These are phyloP conservation scores for Colletotrichum sp. DNA, from an alignment of 2,329 filamentous ascomycete species.

Conservation along the genomic window DNA sequence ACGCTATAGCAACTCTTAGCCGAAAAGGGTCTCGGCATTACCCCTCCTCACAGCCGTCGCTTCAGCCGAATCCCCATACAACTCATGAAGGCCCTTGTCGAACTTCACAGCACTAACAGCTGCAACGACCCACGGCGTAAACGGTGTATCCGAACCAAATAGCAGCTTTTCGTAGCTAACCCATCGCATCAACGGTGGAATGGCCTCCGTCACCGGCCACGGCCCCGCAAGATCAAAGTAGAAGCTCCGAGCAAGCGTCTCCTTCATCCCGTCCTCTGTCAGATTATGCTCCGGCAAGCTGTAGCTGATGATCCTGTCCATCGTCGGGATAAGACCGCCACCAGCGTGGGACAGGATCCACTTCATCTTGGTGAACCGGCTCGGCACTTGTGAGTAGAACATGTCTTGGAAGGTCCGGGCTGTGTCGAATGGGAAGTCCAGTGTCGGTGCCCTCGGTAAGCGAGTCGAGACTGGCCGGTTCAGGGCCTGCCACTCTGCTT, in stretches of 20 bases:
- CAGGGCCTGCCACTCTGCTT: neutral
- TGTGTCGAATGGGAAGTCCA: conserved; percentile 29
- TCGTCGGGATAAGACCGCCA: conserved; percentile 26
- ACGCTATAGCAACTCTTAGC: no score
- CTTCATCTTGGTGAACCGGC: conserved; percentile 24
- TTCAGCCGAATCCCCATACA: neutral
- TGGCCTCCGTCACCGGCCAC: conserved; percentile 24
- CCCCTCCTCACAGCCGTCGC: neutral
- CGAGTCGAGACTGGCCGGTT: neutral
- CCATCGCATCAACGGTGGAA: conserved; percentile 26
- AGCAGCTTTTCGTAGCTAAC: conserved; percentile 25
- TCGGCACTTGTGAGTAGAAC: conserved; percentile 21
- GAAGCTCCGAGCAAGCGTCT: conserved; percentile 20
- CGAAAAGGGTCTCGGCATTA: neutral
- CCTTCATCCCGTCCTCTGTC: conserved; percentile 34
- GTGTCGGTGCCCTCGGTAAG: neutral
- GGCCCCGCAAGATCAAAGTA: conserved; percentile 31
- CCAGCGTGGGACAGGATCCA: conserved; percentile 32
- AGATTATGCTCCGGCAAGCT: conserved; percentile 5
- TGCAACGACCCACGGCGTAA: conserved; percentile 20
- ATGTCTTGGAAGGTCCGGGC: conserved; percentile 22
- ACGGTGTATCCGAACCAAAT: conserved; percentile 26
- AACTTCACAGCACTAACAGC: neutral
- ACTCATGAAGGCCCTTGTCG: neutral
- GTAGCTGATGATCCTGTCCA: conserved; percentile 20